Evolutionary conservation across 768 basidiomycete genomes (phyloP), one percentile per base, ranked within the genome.

Genomic region (Russula dissimulans): DNA sequence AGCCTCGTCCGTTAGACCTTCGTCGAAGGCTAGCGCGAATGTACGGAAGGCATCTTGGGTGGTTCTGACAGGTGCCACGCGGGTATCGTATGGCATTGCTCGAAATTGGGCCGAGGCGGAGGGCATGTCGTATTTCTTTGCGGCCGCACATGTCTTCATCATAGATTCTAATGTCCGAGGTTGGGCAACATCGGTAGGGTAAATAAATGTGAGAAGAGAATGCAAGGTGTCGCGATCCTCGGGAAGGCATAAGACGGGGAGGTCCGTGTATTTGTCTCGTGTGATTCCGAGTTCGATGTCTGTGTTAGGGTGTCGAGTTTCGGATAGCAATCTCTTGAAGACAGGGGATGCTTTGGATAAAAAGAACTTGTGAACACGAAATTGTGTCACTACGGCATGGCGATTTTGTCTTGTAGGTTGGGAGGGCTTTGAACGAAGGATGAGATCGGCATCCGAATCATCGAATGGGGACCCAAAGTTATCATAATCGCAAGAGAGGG

Each of bases 401-500:
- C 22, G 2, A 6, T 12, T 10, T 29, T 15, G 17, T 12, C 6
- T 34, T 1, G 17, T 22, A 5, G 10, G 7, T 36, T 36, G 7
- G 3, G 34, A 36, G 34, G 42, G 42, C 4, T 38, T 36, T 18
- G 51, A 56, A 51, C 60, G 43, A 39, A 61, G 48, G 49, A 56
- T 50, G 34, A 51, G 12, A 47, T 71, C 68, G 58, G 79, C 79
- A 53, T 74, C 72, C 39, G 72, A 67, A 61, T 78, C 70, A 63
- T 83, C 70, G 69, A 84, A 84, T 3, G 82, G 81, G 32, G 68
- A 39, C 22, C 57, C 65, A 14, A 74, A 72, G 39, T 75, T 67
- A 26, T 68, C 59, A 9, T 50, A 54, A 7, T 56, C 34, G 34
- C 34, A 36, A 36, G 34, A 36, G 34, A 10, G 34, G 4, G 36